Evolutionary conservation across 108 stramenopile genomes (phyloP), one percentile per base, ranked within the genome.

Genomic region (Aurantiochytrium sp.): DNA sequence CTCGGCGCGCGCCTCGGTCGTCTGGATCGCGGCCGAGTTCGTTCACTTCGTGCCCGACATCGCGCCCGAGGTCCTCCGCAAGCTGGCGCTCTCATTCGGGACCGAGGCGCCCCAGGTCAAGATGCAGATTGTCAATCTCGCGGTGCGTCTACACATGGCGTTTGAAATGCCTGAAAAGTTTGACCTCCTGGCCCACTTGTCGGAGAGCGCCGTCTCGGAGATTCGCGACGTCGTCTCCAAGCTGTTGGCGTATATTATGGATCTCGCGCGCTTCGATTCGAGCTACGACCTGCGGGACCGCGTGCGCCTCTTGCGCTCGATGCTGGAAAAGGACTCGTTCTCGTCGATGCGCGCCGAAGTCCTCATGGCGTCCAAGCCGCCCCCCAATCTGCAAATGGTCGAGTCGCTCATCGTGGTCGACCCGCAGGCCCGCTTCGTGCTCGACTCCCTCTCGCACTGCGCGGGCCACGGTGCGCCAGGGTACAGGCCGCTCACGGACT

Each of bases 261-360:
- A 98, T 24, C 91, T 99, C 92, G 97, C 95, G 31, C 92, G 96
- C 24, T 91, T 96, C 55, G 99, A 99, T 90, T 90, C 95, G 10
- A 86, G 95, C 55, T 95, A 94, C 54, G 97, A 99, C 92, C 95
- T 98, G 8, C 94, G 98, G 31, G 99, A 99, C 89, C 91, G 97
- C 81, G 97, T 97, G 1, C 91, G 99, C 41, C 93, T 96, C 85
- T 94, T 97, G 88, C 95, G 95, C 50, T 90, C 91, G 37, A 24
- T 98, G 27, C 85, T 99, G 37, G 69, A 27, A 34, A 12, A 87
- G 45, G 45, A 68, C 3, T 5, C 24, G 4, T 21, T 55, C 1
- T 4, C 5, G 0, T 87, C 10, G 24, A 32, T 36, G 4, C 32
- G 15, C 8, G 48, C 24, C 17, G 85, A 30, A 15, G 21, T 91